These are phyloP conservation scores for Liquidambar formosana DNA, from an alignment of 164 flowering plant species.

Conservation along the genomic window DNA sequence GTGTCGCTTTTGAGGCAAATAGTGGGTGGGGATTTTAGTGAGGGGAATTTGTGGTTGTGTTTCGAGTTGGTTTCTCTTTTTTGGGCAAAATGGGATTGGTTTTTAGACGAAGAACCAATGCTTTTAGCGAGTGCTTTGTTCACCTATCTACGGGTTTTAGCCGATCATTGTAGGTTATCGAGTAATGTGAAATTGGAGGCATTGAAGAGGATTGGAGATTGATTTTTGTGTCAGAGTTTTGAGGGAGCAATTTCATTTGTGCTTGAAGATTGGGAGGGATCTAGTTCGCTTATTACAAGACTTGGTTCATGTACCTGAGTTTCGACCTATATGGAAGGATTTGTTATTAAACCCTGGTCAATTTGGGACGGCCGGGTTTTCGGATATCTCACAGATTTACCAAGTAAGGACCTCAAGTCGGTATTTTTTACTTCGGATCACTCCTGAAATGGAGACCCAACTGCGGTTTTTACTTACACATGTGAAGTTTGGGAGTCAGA, in stretches of 20 bases:
- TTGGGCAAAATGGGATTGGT: conserved; percentile 48
- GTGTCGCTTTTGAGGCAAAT: conserved; percentile 70
- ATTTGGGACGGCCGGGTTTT: conserved; percentile 52
- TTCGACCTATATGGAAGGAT: conserved; percentile 68
- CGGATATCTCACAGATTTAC: conserved; percentile 63
- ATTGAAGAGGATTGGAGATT: conserved; percentile 57
- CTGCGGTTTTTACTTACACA: conserved; percentile 74
- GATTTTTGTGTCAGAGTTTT: conserved; percentile 67
- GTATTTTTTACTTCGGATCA: conserved; percentile 66
- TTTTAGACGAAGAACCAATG: conserved; percentile 53
- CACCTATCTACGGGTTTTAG: conserved; percentile 60
- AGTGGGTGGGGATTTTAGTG: conserved; percentile 72
- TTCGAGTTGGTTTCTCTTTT: conserved; percentile 52
- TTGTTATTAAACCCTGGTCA: conserved; percentile 48
- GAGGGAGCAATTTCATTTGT: conserved; percentile 63
- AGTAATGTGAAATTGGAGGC: conserved; percentile 33
- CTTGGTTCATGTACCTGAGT: conserved; percentile 67
- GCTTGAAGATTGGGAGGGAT: conserved; percentile 82
- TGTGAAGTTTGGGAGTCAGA: conserved; percentile 79
- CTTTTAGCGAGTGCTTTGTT: conserved; percentile 55
- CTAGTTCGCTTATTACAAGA: conserved; percentile 70
- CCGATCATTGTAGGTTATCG: conserved; percentile 59
- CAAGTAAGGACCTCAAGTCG: conserved; percentile 55
- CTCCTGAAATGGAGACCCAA: conserved; percentile 84
- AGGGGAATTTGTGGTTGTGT: conserved; percentile 76